A percentile compares a stretch with the other conserved stretches of the same genome.
Conservation (phyloP, 495 filamentous ascomycete species). For the Parachaetomium inaequale region DNA sequence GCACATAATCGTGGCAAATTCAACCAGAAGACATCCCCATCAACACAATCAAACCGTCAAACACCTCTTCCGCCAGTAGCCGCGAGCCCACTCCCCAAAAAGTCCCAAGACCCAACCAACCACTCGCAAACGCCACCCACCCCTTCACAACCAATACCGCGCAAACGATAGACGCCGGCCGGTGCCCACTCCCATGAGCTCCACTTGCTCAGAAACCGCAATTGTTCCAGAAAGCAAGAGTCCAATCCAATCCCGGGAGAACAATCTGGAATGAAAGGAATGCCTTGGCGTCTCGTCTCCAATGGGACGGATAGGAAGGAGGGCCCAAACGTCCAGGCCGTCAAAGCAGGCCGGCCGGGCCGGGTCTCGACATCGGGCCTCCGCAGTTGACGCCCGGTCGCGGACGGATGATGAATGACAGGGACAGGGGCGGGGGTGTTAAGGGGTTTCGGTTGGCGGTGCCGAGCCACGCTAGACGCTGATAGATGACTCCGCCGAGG, state of each 20-base stretch:
- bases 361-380: not conserved
- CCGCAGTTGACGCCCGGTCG: conserved; percentile 5
- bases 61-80: not conserved
- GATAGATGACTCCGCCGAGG: too few relatives aligned
- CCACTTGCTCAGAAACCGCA: too few relatives aligned
- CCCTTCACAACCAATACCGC: not conserved
- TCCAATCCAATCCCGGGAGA: too few relatives aligned
- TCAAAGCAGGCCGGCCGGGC: not conserved
- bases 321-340: too few relatives aligned
- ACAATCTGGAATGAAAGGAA: too few relatives aligned
- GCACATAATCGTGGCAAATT: too few relatives aligned
- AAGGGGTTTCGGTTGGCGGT: not conserved
- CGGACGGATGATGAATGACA: not conserved
- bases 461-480: too few relatives aligned
- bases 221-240: too few relatives aligned
- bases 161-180: not conserved
- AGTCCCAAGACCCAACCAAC: not conserved
- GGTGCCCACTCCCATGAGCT: too few relatives aligned
- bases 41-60: not conserved
- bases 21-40: too few relatives aligned
- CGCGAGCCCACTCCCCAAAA: not conserved
- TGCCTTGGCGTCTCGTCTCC: too few relatives aligned
- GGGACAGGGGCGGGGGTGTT: not conserved
- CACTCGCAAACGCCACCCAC: not conserved
- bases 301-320: too few relatives aligned